These are phyloP conservation scores for Skeletonema marinoi DNA, from an alignment of 108 stramenopile genomes.

Conservation along the genomic window DNA sequence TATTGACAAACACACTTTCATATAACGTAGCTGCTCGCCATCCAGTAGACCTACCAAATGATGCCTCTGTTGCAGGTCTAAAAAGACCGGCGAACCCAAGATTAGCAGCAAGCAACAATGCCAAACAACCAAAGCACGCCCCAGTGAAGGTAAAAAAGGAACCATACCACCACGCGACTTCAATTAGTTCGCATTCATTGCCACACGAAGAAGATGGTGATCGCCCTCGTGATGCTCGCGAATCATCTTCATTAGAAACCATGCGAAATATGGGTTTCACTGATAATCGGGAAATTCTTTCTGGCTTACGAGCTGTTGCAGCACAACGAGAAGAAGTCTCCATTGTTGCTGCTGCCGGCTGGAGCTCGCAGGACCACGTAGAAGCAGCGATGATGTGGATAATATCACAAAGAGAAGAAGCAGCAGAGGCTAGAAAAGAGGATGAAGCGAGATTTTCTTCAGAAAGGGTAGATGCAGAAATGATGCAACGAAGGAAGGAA, in stretches of 20 bases:
- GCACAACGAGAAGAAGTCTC: conserved; percentile 16
- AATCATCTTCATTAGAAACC: conserved; percentile 22
- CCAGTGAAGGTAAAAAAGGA: conserved; percentile 33
- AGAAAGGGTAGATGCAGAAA: conserved; percentile 33
- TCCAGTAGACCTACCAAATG: background rate
- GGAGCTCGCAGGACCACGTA: conserved; percentile 35
- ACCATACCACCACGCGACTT: conserved; percentile 2
- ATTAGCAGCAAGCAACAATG: background rate
- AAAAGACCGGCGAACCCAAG: background rate
- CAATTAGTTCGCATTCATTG: conserved; percentile 1
- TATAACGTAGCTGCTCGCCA: background rate
- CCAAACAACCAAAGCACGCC: background rate
- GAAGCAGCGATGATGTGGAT: conserved; percentile 72
- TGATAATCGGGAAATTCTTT: conserved; percentile 44
- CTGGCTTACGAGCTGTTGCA: conserved; percentile 44
- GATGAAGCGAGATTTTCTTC: conserved; percentile 59
- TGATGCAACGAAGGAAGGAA: conserved; percentile 31
- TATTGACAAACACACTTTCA: background rate
- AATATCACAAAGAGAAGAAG: conserved; percentile 65
- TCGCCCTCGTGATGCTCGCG: conserved; percentile 36
- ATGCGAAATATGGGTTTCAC: conserved; percentile 52
- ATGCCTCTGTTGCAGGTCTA: conserved; percentile 6
- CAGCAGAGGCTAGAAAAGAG: conserved; percentile 56
- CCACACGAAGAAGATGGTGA: conserved; percentile 12
- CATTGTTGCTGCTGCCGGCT: conserved; percentile 10